phyloP scores from a whole-genome alignment of 768 basidiomycete species.

The Mycena galopus region DNA sequence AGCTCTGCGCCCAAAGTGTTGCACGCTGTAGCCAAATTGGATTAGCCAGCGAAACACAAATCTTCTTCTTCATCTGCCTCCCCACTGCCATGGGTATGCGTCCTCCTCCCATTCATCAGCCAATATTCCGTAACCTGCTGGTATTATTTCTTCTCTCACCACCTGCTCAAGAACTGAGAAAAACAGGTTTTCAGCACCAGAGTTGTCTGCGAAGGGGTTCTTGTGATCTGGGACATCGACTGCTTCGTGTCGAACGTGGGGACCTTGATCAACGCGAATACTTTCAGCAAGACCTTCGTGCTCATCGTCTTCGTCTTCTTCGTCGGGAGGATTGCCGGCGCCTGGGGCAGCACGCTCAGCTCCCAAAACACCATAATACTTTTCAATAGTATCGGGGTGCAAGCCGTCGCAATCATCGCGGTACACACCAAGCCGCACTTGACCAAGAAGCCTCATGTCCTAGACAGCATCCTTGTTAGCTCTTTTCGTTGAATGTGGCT shows the following conservation, averaged over 20 bases:
- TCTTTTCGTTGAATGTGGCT: too few relatives aligned
- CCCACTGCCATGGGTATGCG: conserved; percentile 29
- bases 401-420: conserved; percentile 25
- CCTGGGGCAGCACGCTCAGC: not conserved
- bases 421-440: conserved; percentile 13
- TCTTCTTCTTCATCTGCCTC: too few relatives aligned
- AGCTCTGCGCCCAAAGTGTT: too few relatives aligned
- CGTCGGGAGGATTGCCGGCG: conserved; percentile 25
- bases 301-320: not conserved
- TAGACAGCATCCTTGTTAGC: too few relatives aligned
- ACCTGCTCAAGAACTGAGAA: conserved; percentile 3
- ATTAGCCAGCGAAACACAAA: too few relatives aligned
- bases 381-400: conserved; percentile 7
- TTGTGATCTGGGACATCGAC: too few relatives aligned
- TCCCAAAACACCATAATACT: conserved; percentile 27
- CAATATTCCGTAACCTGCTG: conserved; percentile 29
- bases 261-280: conserved; percentile 13
- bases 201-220: too few relatives aligned
- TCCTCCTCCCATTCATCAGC: conserved; percentile 36
- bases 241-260: too few relatives aligned
- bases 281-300: too few relatives aligned
- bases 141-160: not conserved
- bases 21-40: too few relatives aligned
- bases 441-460: conserved; percentile 24
- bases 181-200: not conserved